Conservation (phyloP, 169 alveolate species). For the Plasmodium blacklocki region DNA sequence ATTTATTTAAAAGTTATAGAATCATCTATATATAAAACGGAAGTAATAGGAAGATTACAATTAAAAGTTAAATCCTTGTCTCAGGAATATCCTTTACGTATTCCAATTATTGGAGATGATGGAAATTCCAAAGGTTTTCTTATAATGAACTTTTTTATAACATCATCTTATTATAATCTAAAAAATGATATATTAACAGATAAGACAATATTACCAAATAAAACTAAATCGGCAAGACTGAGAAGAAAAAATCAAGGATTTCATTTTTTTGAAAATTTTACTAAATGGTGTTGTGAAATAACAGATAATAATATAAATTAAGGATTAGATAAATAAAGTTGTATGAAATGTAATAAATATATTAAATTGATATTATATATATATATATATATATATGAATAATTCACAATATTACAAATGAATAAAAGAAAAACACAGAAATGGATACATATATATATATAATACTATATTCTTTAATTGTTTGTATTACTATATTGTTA, state of each 20-base stretch:
- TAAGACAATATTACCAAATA: slow-evolving; percentile 25
- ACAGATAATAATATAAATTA: slow-evolving; percentile 82
- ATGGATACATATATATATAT: too few relatives aligned
- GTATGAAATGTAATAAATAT: neutral
- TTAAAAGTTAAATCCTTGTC: slow-evolving; percentile 81
- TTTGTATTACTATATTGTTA: too few relatives aligned
- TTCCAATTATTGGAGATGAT: slow-evolving; percentile 84
- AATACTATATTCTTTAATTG: too few relatives aligned
- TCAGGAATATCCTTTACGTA: slow-evolving; percentile 82
- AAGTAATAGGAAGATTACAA: slow-evolving; percentile 82
- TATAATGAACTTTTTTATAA: slow-evolving; percentile 80
- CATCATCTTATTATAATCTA: slow-evolving; percentile 75
- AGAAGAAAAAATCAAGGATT: slow-evolving; percentile 78
- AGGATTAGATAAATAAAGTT: neutral
- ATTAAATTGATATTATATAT: too few relatives aligned
- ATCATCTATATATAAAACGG: slow-evolving; percentile 78
- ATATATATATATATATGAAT: too few relatives aligned
- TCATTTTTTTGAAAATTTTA: slow-evolving; percentile 80
- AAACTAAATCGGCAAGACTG: slow-evolving; percentile 60
- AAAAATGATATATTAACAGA: slow-evolving; percentile 78
- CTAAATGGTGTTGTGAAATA: slow-evolving; percentile 88
- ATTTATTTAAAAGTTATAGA: slow-evolving; percentile 82
- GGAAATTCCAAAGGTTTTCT: slow-evolving; percentile 79
- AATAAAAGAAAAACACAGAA: too few relatives aligned
- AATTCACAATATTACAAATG: too few relatives aligned